Evolutionary conservation across 169 alveolate species (phyloP).

Genomic region (Cystoisospora suis): DNA sequence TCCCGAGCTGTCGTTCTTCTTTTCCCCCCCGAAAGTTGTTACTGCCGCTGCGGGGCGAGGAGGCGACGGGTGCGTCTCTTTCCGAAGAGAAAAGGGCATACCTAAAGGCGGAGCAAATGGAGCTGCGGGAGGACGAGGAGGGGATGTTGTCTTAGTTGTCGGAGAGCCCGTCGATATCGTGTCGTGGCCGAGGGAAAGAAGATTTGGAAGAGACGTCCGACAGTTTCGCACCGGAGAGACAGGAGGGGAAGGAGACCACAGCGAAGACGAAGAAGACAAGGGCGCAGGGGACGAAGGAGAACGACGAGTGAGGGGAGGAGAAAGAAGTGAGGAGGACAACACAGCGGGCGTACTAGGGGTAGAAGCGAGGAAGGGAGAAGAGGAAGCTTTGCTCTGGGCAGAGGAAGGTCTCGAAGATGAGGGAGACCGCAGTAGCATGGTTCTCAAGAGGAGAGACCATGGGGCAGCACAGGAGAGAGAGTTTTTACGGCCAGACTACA

Average conservation of each 20-base stretch:
- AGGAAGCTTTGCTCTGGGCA: no score
- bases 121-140: neutral
- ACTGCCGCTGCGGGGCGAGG: constrained; percentile 13
- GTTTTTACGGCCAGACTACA: no score
- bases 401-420: no score
- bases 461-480: no score
- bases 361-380: no score
- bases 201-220: neutral
- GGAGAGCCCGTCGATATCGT: neutral
- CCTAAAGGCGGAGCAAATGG: constrained; percentile 19
- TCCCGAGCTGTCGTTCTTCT: neutral
- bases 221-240: neutral
- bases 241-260: neutral
- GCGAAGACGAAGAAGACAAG: neutral
- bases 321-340: neutral
- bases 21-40: neutral
- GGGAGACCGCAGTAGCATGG: no score
- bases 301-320: no score
- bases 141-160: neutral
- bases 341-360: no score
- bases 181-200: neutral
- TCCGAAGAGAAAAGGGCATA: constrained; percentile 6
- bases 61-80: constrained; percentile 28
- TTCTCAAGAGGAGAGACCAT: no score
- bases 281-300: neutral